These are phyloP conservation scores for Geranium rotundifolium DNA, from an alignment of 345 rosid genomes.

Conservation along the genomic window DNA sequence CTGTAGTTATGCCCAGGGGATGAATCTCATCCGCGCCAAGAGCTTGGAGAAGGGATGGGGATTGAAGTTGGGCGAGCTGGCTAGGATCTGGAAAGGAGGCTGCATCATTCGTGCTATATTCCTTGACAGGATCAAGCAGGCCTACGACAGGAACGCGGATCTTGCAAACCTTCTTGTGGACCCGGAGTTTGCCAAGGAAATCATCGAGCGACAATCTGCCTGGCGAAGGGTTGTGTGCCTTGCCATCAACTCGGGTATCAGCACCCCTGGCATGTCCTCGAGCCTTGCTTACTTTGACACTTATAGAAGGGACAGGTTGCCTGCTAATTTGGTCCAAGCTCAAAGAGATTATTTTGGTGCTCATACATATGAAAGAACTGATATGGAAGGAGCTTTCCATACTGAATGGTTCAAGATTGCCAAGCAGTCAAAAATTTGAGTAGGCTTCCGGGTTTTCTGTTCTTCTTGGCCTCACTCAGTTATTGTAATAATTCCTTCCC, in stretches of 20 bases:
- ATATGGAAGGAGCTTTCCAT: constrained; percentile 83
- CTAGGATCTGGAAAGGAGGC: constrained; percentile 98
- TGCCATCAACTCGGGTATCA: constrained; percentile 78
- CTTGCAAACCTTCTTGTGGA: constrained; percentile 86
- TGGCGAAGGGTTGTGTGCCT: constrained; percentile 91
- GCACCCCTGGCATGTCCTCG: constrained; percentile 91
- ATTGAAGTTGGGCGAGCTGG: constrained; percentile 81
- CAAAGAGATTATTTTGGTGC: constrained; percentile 96
- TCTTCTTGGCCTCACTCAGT: constrained; percentile 9
- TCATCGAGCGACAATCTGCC: constrained; percentile 81
- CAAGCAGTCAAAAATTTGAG: constrained; percentile 40
- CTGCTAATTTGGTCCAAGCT: constrained; percentile 95
- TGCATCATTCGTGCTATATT: constrained; percentile 90
- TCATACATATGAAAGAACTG: constrained; percentile 91
- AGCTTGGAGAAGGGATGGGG: constrained; percentile 82
- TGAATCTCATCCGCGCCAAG: constrained; percentile 91
- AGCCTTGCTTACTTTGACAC: constrained; percentile 92
- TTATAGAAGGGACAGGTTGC: constrained; percentile 70
- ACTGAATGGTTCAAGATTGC: constrained; percentile 98
- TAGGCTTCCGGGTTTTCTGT: constrained; percentile 2
- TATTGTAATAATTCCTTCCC: constrained; percentile 22
- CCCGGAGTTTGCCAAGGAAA: constrained; percentile 93
- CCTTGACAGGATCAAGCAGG: constrained; percentile 91
- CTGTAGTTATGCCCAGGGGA: constrained; percentile 95
- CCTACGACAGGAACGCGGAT: constrained; percentile 78